A percentile compares a stretch with the other conserved stretches of the same genome.
Conservation (phyloP, 1,284 basidiomycete genomes). For the Rhodotorula sp. region DNA sequence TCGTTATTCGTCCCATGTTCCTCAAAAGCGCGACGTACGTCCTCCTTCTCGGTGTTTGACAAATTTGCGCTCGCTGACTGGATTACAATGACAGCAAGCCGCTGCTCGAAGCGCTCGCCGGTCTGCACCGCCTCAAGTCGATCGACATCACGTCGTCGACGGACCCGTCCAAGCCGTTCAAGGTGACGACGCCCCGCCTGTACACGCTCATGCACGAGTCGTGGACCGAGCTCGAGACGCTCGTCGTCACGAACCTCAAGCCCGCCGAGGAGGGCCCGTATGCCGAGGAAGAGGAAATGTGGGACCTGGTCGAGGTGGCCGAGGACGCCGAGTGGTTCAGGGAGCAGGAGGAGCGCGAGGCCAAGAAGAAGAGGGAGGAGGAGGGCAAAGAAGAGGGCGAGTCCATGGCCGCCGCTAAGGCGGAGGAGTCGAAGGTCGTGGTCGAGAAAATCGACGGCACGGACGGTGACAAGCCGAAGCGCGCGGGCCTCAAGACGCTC, state of each 20-base stretch:
- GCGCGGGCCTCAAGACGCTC: conserved; percentile 20
- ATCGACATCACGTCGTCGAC: conserved; percentile 32
- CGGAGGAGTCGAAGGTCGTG: not conserved
- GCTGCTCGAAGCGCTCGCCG: conserved; percentile 25
- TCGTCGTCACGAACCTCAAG: conserved; percentile 14
- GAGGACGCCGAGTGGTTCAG: not conserved
- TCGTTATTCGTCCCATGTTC: conserved; percentile 28
- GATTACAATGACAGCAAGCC: conserved; percentile 7
- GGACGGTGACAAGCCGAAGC: conserved; percentile 1
- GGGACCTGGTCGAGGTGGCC: conserved; percentile 5
- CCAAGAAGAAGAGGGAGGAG: not conserved
- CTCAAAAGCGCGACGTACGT: conserved; percentile 30
- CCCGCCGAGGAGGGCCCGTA: conserved; percentile 7
- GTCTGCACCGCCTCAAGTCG: conserved; percentile 20
- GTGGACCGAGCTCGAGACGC: conserved; percentile 25
- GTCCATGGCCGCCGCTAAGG: not conserved
- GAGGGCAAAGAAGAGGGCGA: not conserved
- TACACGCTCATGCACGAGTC: conserved; percentile 10
- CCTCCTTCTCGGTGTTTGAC: no score
- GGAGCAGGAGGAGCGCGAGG: not conserved
- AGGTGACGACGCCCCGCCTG: conserved; percentile 31
- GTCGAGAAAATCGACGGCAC: not conserved
- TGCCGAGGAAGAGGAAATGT: conserved; percentile 27
- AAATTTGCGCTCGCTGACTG: not conserved
- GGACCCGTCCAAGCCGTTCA: conserved; percentile 21